These are phyloP conservation scores for Kwoniella bestiolae DNA, from an alignment of 768 basidiomycete genomes.

Conservation along the genomic window DNA sequence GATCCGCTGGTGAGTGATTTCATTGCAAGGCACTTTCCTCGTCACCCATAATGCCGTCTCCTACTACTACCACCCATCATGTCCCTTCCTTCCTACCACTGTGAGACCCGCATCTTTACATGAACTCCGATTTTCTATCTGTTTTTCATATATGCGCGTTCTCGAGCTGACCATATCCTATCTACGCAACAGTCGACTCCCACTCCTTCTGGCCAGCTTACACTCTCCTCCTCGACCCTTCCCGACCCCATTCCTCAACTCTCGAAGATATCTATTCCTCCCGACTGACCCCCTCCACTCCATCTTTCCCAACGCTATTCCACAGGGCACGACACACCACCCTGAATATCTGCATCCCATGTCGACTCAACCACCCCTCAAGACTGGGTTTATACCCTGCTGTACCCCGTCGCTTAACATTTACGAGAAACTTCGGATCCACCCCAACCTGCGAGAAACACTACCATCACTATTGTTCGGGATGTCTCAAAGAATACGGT, in stretches of 20 bases:
- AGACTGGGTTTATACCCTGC: slow-evolving; percentile 26
- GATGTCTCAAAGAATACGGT: slow-evolving; percentile 19
- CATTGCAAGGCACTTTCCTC: neutral
- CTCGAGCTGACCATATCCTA: neutral
- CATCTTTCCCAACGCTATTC: slow-evolving; percentile 27
- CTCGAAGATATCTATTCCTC: slow-evolving; percentile 18
- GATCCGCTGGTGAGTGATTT: slow-evolving; percentile 19
- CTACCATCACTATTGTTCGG: slow-evolving; percentile 15
- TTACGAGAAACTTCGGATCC: slow-evolving; percentile 13
- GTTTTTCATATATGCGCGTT: neutral
- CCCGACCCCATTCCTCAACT: slow-evolving; percentile 21
- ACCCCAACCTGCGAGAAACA: slow-evolving; percentile 32
- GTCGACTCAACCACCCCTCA: slow-evolving; percentile 31
- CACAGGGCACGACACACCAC: slow-evolving; percentile 24
- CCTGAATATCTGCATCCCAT: slow-evolving; percentile 26
- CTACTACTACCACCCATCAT: too few species aligned
- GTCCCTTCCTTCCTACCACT: too few species aligned
- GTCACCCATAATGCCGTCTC: too few species aligned
- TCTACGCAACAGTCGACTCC: slow-evolving; percentile 25
- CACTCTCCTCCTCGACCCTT: slow-evolving; percentile 27
- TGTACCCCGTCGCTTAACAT: slow-evolving; percentile 1
- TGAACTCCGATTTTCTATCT: neutral
- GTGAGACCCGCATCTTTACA: too few species aligned
- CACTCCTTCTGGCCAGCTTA: slow-evolving; percentile 31
- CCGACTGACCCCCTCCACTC: slow-evolving; percentile 24